Evolutionary conservation across 768 basidiomycete genomes (phyloP).

Genomic region (Lactarius sanguifluus): DNA sequence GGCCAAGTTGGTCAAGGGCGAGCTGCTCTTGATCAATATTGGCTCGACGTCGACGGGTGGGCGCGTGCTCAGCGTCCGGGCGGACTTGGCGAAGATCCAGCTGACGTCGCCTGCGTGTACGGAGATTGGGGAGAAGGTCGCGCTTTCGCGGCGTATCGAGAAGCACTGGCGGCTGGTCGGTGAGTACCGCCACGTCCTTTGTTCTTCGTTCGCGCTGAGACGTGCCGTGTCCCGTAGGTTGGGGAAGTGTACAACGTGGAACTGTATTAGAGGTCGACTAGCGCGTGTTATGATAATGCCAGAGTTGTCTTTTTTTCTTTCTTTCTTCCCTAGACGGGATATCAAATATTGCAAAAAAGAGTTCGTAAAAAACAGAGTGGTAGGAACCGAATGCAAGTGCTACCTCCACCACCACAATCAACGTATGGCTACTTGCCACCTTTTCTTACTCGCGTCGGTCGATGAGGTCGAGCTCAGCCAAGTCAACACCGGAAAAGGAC

Average conservation of each 20-base stretch:
- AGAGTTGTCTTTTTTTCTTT: not conserved
- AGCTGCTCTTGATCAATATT: slow-evolving; percentile 94
- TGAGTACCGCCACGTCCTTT: slow-evolving; percentile 41
- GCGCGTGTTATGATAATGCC: not conserved
- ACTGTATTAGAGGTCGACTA: slow-evolving; percentile 79
- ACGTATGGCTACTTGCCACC: not conserved
- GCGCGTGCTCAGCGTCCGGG: slow-evolving; percentile 90
- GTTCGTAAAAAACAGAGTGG: not conserved
- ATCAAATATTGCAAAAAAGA: not conserved
- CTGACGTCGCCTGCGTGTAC: slow-evolving; percentile 94
- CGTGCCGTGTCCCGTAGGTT: slow-evolving; percentile 38
- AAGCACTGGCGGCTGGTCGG: slow-evolving; percentile 98
- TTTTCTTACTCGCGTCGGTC: slow-evolving; percentile 6
- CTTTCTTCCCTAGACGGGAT: not conserved
- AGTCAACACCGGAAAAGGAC: slow-evolving; percentile 73
- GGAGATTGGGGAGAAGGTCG: slow-evolving; percentile 97
- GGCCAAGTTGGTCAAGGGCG: slow-evolving; percentile 86
- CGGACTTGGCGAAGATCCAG: slow-evolving; percentile 91
- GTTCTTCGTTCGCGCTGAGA: not conserved
- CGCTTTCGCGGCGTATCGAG: slow-evolving; percentile 89
- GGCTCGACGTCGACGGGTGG: slow-evolving; percentile 97
- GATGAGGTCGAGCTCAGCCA: slow-evolving; percentile 63
- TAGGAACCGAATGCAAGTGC: not conserved
- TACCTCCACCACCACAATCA: not conserved
- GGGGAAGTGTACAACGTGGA: slow-evolving; percentile 84